Evolutionary conservation across 2,329 filamentous ascomycete genomes (phyloP).

Genomic region (Fusarium globosum): DNA sequence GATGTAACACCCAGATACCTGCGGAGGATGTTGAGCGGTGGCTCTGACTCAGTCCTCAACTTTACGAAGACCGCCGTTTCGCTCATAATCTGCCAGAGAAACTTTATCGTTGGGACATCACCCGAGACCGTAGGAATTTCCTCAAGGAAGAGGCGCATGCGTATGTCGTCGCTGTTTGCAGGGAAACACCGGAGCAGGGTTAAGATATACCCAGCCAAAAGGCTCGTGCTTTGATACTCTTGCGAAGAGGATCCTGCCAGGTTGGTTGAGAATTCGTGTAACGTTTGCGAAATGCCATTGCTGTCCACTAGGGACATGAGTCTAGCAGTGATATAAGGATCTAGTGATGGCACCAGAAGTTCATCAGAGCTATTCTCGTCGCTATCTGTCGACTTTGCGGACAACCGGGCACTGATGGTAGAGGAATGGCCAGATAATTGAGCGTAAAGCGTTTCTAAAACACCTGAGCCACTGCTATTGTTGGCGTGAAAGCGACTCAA

Average conservation of each 20-base stretch:
- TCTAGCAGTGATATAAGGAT: constrained; percentile 71
- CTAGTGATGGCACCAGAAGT: constrained; percentile 48
- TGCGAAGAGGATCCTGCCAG: constrained; percentile 47
- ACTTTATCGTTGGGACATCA: constrained; percentile 68
- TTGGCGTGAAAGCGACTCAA: constrained; percentile 57
- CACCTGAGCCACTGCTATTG: constrained; percentile 52
- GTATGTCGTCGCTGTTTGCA: constrained; percentile 82
- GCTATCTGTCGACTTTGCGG: constrained; percentile 30
- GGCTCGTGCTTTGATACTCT: constrained; percentile 61
- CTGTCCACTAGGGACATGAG: constrained; percentile 79
- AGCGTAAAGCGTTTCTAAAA: constrained; percentile 64
- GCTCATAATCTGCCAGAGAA: constrained; percentile 78
- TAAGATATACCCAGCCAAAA: constrained; percentile 87
- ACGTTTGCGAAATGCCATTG: constrained; percentile 70
- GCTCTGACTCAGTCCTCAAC: constrained; percentile 46
- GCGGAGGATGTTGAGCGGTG: constrained; percentile 45
- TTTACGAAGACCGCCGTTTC: constrained; percentile 56
- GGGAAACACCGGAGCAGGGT: constrained; percentile 90
- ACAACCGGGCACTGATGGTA: constrained; percentile 62
- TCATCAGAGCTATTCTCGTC: constrained; percentile 37
- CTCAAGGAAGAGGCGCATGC: constrained; percentile 87
- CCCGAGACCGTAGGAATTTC: constrained; percentile 58
- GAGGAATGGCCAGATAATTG: constrained; percentile 63
- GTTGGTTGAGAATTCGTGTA: constrained; percentile 50
- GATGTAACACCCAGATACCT: constrained; percentile 49